These are phyloP conservation scores for Porodaedalea pini DNA, from an alignment of 1,284 basidiomycete genomes.

Conservation along the genomic window DNA sequence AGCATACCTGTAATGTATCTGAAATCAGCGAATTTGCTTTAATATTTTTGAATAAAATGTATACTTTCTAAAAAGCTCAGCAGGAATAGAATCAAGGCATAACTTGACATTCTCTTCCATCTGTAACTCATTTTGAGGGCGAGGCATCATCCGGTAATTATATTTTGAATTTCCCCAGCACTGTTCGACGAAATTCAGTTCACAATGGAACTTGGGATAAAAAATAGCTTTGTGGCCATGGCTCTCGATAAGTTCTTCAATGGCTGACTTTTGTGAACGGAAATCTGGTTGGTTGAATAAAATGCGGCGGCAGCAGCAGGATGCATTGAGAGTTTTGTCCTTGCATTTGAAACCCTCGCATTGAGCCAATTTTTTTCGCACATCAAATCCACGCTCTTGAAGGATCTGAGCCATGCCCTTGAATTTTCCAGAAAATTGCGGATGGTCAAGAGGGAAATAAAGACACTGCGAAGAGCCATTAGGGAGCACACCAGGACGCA, in stretches of 20 bases:
- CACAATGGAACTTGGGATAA: conserved; percentile 15
- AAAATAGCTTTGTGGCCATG: conserved; percentile 4
- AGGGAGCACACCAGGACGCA: not conserved
- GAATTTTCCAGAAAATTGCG: too few relatives aligned
- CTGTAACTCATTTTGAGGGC: not conserved
- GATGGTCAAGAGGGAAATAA: too few relatives aligned
- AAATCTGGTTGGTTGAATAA: conserved; percentile 30
- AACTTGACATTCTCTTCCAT: not conserved
- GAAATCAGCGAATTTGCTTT: too few relatives aligned
- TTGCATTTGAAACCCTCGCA: conserved; percentile 27
- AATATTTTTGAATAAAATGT: not conserved
- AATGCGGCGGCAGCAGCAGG: conserved; percentile 26
- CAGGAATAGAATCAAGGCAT: conserved; percentile 3
- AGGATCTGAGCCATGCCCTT: conserved; percentile 31
- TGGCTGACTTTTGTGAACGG: not conserved
- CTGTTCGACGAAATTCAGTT: conserved; percentile 17
- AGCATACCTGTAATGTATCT: conserved; percentile 15
- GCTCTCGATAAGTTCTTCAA: not conserved
- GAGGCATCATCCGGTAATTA: not conserved
- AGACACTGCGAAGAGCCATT: not conserved
- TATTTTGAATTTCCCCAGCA: conserved; percentile 4
- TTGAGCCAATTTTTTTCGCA: conserved; percentile 17
- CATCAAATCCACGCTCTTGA: conserved; percentile 23
- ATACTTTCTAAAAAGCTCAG: not conserved
- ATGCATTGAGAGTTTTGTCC: not conserved